Conservation (phyloP, 202 grass and related monocot genomes). For the Saccharum hybrid region DNA sequence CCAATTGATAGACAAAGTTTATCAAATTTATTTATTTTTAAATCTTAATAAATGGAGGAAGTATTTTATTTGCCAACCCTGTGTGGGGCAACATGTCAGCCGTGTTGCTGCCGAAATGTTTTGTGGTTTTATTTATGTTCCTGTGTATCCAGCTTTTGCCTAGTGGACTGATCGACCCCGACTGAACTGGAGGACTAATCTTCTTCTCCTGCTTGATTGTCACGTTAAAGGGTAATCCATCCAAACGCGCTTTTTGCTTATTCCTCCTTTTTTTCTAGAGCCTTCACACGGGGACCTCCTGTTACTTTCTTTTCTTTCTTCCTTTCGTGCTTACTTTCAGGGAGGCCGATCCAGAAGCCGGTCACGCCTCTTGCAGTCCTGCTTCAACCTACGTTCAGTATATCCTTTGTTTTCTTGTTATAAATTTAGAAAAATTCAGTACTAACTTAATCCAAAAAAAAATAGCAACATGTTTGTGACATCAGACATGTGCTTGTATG, state of each 20-base stretch:
- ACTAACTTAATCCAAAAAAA: no score
- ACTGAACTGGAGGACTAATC: constrained; percentile 23
- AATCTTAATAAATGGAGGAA: background rate
- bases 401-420: background rate
- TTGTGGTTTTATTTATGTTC: background rate
- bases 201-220: constrained; percentile 31
- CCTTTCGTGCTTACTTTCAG: constrained; percentile 21
- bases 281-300: constrained; percentile 53
- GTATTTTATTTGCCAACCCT: background rate
- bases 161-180: background rate
- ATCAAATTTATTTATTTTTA: background rate
- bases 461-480: no score
- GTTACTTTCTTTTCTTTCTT: constrained; percentile 37
- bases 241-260: constrained; percentile 52
- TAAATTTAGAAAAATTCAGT: no score
- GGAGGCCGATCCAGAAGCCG: background rate
- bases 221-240: constrained; percentile 56
- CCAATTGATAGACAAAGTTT: background rate
- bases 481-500: no score
- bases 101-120: background rate
- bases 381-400: background rate
- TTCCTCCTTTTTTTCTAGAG: constrained; percentile 48
- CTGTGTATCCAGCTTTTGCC: background rate
- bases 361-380: no score
- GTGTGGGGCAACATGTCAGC: background rate